These are phyloP conservation scores for Epicoccum nigrum DNA, from an alignment of 2,329 filamentous ascomycete genomes.

Conservation along the genomic window DNA sequence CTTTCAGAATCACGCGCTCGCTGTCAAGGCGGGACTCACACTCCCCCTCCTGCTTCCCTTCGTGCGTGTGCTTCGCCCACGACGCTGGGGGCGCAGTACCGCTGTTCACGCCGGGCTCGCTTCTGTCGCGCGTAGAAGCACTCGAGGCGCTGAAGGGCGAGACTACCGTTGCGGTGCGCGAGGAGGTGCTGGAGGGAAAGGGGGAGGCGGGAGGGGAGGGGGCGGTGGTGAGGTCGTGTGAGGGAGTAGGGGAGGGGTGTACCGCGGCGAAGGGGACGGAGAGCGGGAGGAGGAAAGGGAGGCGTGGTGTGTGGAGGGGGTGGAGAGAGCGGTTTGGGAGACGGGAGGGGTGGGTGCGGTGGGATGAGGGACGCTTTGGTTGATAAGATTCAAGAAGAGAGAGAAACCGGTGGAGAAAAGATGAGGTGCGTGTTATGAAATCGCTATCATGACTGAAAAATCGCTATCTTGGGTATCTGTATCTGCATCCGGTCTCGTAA, in stretches of 20 bases:
- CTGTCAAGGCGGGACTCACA: no score
- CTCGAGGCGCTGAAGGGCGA: no score
- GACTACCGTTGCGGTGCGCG: no score
- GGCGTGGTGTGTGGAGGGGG: neutral
- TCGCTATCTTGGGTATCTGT: conserved; percentile 5
- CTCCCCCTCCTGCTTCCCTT: no score
- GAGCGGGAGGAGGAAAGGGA: neutral
- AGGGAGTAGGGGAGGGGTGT: neutral
- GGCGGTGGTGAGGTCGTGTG: neutral
- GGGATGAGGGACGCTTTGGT: conserved; percentile 6
- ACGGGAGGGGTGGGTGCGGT: conserved; percentile 4
- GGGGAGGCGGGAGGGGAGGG: neutral
- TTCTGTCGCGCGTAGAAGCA: no score
- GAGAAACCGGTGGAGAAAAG: neutral
- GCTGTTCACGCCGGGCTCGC: no score
- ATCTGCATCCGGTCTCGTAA: neutral
- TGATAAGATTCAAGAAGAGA: neutral
- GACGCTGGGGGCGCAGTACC: no score
- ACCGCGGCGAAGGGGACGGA: no score
- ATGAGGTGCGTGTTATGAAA: neutral
- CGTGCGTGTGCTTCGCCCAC: no score
- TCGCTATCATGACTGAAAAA: neutral
- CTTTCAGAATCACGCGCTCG: no score
- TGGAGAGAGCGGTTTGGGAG: neutral
- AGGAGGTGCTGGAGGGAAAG: no score